Percentiles rank a stretch among this genome's conserved stretches.
Conservation (phyloP, 140 eudicot genomes). For the Oenanthe javanica region DNA sequence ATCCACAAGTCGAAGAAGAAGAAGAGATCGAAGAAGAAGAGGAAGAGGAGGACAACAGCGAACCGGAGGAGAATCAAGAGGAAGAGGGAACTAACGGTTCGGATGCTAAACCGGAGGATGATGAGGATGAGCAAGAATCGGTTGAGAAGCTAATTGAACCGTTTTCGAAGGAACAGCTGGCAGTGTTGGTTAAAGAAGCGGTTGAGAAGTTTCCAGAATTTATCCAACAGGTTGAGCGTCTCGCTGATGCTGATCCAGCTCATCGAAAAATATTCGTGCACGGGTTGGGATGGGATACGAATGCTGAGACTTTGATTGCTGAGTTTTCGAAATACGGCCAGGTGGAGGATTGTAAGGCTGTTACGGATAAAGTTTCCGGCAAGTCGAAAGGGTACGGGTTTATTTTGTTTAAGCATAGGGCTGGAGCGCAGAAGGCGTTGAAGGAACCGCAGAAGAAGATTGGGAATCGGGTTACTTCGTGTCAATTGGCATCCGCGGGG, state of each 20-base stretch:
- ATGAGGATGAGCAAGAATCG: conserved; percentile 50
- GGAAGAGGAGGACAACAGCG: neutral
- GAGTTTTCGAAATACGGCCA: conserved; percentile 69
- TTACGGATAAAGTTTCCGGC: conserved; percentile 62
- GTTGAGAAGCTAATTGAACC: conserved; percentile 78
- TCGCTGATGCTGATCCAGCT: conserved; percentile 86
- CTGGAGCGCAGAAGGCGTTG: conserved; percentile 67
- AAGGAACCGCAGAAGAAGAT: conserved; percentile 90
- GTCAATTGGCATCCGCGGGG: conserved; percentile 89
- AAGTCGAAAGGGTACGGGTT: conserved; percentile 92
- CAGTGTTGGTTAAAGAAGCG: conserved; percentile 51
- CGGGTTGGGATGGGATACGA: conserved; percentile 95
- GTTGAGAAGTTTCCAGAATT: conserved; percentile 50
- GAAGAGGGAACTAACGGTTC: conserved; percentile 6
- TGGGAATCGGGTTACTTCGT: conserved; percentile 65
- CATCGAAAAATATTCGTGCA: conserved; percentile 90
- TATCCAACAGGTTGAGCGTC: conserved; percentile 33
- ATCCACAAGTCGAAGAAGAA: neutral
- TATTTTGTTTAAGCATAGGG: conserved; percentile 61
- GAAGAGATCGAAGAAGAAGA: neutral
- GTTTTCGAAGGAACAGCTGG: conserved; percentile 68
- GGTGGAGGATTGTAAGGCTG: conserved; percentile 94
- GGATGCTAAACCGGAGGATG: conserved; percentile 10
- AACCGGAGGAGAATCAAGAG: conserved; percentile 13
- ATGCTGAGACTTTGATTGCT: conserved; percentile 49